phyloP scores from a whole-genome alignment of 257 asterid species.

The Perilla frutescens region DNA sequence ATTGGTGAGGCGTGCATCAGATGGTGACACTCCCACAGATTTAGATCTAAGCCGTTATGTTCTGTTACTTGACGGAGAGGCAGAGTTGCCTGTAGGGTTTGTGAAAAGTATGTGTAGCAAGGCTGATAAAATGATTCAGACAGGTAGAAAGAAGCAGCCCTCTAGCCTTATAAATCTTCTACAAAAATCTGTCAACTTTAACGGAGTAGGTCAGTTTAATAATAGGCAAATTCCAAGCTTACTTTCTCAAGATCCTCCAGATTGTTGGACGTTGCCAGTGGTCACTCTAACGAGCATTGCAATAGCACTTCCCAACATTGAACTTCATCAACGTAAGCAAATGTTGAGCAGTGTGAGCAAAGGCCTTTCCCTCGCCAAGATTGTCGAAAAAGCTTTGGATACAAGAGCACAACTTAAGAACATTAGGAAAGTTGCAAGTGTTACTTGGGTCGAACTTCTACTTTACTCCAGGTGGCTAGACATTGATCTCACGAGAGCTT shows the following conservation, averaged over 20 bases:
- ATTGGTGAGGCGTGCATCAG: neutral
- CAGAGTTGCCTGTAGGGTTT: neutral
- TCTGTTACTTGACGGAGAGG: conserved; percentile 6
- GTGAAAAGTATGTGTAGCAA: conserved; percentile 24
- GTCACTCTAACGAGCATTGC: conserved; percentile 41
- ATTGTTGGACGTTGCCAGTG: conserved; percentile 42
- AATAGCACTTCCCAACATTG: neutral
- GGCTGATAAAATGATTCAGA: conserved; percentile 22
- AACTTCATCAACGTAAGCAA: neutral
- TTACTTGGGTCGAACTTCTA: conserved; percentile 32
- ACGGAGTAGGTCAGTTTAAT: conserved; percentile 31
- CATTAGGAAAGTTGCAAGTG: conserved; percentile 37
- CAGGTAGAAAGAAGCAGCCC: conserved; percentile 32
- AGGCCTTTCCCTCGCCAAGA: no score
- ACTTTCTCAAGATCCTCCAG: conserved; percentile 33
- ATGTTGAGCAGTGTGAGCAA: conserved; percentile 12
- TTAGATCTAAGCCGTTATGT: neutral
- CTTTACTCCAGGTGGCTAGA: conserved; percentile 35
- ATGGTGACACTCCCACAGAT: neutral
- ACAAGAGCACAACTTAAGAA: conserved; percentile 1
- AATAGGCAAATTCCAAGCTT: conserved; percentile 19
- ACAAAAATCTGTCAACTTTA: conserved; percentile 5
- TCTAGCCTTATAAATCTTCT: conserved; percentile 18
- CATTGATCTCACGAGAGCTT: neutral
- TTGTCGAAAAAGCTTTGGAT: conserved; percentile 18